Base-by-base conservation (phyloP, 768 basidiomycete genomes). In the Trametes cinnabarina region DNA sequence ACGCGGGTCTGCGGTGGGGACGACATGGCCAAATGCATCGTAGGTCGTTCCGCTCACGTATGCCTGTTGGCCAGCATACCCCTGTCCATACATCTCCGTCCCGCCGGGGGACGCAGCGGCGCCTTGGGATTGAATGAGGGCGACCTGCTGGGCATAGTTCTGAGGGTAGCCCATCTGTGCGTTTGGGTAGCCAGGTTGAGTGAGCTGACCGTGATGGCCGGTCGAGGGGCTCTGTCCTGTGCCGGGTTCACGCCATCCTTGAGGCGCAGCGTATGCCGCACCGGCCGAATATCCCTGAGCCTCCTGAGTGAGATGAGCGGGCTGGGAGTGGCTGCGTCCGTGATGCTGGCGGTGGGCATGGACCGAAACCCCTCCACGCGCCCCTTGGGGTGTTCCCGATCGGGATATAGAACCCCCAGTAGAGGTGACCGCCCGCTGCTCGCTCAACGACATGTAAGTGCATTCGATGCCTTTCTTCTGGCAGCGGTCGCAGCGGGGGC, bases 391-490 rank as follows among this genome's bases (percentile, higher is more conserved):
- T 6, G 57, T 58, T 1, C 54, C 51, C 32, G 58, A 48, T 10
- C 53, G 48, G 35, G 61, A 58, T 37, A 51, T 58, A 15, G 61
- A 51, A 9, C 52, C 61, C 9, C 53, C 52, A 5, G 57, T 39
- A 15, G 37, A 5, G 17, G 37, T n/a, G 26, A 23, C 23, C 10
- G 60, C 47, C 43, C 64, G 57, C 30, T 77, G 73, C 19, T 74
- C 72, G 39, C 68, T 68, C 41, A 79, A 74, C 2, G 79, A 69
- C 20, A 79, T 68, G 64, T 78, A 81, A 42, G 70, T 64, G 66
- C 81, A 82, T 15, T 67, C 62, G 51, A 71, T 68, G 28, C 62
- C 64, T 48, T 68, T 72, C 57, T 74, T 75, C 46, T 66, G 65
- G 66, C 80, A 81, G 47, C 76, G 71, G 47, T 75, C 70, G 65